These are phyloP conservation scores for Millerozyma miso DNA, from an alignment of 805 yeast species.

Conservation along the genomic window DNA sequence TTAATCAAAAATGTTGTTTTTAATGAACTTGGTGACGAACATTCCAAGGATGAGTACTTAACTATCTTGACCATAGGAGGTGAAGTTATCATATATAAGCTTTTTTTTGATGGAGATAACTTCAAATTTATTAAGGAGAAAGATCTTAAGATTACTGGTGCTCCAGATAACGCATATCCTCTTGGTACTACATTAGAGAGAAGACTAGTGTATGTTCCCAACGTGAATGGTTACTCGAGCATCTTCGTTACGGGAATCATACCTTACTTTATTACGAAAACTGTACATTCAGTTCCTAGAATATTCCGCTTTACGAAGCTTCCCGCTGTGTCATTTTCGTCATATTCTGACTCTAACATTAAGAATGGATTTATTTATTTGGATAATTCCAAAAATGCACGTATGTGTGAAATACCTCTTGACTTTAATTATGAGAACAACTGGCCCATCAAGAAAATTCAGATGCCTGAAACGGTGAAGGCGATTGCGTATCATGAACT, in stretches of 20 bases:
- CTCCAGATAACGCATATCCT: constrained; percentile 73
- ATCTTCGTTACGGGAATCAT: constrained; percentile 71
- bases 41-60: constrained; percentile 54
- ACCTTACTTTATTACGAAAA: constrained; percentile 66
- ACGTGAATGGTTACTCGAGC: constrained; percentile 53
- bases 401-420: constrained; percentile 49
- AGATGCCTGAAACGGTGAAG: constrained; percentile 59
- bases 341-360: constrained; percentile 39
- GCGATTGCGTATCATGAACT: constrained; percentile 66
- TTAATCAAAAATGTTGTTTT: constrained; percentile 63
- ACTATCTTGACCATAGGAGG: constrained; percentile 78
- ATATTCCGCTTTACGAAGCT: constrained; percentile 62
- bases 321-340: constrained; percentile 64
- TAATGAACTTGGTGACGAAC: constrained; percentile 60
- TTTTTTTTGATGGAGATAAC: constrained; percentile 45
- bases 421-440: constrained; percentile 54
- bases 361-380: constrained; percentile 61
- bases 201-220: constrained; percentile 54
- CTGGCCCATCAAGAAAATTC: constrained; percentile 52
- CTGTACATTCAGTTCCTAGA: constrained; percentile 58
- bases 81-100: constrained; percentile 64
- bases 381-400: constrained; percentile 65
- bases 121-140: constrained; percentile 40
- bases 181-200: constrained; percentile 68
- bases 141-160: constrained; percentile 59